phyloP scores from a whole-genome alignment of 2,329 filamentous ascomycete genomes.

The Hypoxylon sp. region DNA sequence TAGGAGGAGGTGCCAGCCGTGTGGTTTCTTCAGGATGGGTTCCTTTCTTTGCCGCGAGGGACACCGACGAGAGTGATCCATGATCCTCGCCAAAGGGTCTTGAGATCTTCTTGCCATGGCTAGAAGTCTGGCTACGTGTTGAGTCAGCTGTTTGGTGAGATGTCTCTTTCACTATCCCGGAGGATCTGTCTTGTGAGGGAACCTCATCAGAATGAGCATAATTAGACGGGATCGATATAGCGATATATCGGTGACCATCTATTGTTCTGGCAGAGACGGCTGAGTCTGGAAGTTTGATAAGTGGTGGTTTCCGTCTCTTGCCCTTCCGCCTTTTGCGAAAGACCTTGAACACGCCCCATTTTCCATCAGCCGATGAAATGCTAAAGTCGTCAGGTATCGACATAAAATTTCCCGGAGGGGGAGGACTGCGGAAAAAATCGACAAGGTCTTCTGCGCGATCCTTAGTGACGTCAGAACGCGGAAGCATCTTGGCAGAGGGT shows the following conservation, averaged over 20 bases:
- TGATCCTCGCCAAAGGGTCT: constrained; percentile 57
- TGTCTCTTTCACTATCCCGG: constrained; percentile 40
- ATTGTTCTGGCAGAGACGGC: constrained; percentile 69
- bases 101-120: constrained; percentile 52
- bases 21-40: constrained; percentile 31
- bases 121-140: constrained; percentile 34
- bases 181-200: constrained; percentile 47
- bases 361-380: constrained; percentile 50
- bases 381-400: constrained; percentile 58
- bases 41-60: constrained; percentile 28
- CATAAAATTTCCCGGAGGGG: constrained; percentile 67
- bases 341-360: constrained; percentile 61
- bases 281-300: constrained; percentile 66
- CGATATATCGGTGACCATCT: constrained; percentile 70
- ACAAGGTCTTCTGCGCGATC: constrained; percentile 54
- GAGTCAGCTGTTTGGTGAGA: constrained; percentile 41
- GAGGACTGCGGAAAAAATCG: constrained; percentile 66
- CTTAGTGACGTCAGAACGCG: constrained; percentile 36
- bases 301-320: constrained; percentile 45
- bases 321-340: constrained; percentile 59
- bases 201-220: constrained; percentile 61
- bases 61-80: constrained; percentile 52
- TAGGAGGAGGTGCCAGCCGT: constrained; percentile 31
- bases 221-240: constrained; percentile 72
- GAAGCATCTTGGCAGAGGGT: constrained; percentile 29